Conservation (phyloP, 2,329 filamentous ascomycete genomes). For the Alternaria metachromatica region DNA sequence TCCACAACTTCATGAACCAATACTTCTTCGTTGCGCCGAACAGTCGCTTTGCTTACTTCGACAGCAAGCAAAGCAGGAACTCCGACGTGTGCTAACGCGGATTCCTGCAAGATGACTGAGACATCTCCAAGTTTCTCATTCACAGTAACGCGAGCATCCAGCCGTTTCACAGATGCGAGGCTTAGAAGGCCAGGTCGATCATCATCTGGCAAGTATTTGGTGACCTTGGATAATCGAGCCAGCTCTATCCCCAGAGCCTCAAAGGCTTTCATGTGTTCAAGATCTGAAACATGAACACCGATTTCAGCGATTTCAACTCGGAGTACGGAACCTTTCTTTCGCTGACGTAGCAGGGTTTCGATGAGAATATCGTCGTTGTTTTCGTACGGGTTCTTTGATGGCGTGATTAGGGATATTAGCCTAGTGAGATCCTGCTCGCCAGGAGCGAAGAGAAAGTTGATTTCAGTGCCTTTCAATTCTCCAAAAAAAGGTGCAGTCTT, state of each 20-base stretch:
- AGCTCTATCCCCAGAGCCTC: conserved; percentile 78
- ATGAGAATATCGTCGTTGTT: conserved; percentile 93
- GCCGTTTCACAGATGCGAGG: conserved; percentile 69
- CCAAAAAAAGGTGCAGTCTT: conserved; percentile 67
- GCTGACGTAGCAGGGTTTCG: conserved; percentile 85
- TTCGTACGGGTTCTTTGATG: conserved; percentile 88
- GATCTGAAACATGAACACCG: conserved; percentile 66
- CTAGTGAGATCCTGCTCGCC: conserved; percentile 81
- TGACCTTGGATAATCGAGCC: conserved; percentile 80
- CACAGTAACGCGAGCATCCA: conserved; percentile 68
- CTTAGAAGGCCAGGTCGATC: conserved; percentile 88
- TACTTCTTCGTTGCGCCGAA: conserved; percentile 74
- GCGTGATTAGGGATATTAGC: conserved; percentile 84
- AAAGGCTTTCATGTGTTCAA: conserved; percentile 71
- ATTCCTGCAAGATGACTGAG: conserved; percentile 47
- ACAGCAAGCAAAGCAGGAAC: conserved; percentile 82
- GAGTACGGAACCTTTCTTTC: conserved; percentile 83
- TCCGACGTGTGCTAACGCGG: conserved; percentile 67
- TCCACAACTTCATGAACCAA: conserved; percentile 70
- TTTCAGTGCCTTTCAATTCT: conserved; percentile 69
- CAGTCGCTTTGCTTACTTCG: conserved; percentile 68
- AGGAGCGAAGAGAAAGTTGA: conserved; percentile 74
- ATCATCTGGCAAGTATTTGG: conserved; percentile 95
- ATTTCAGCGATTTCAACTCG: conserved; percentile 71
- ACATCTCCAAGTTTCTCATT: conserved; percentile 71